Evolutionary conservation across 2,329 filamentous ascomycete species (phyloP).

Genomic region (Xylariomycetidae sp.): DNA sequence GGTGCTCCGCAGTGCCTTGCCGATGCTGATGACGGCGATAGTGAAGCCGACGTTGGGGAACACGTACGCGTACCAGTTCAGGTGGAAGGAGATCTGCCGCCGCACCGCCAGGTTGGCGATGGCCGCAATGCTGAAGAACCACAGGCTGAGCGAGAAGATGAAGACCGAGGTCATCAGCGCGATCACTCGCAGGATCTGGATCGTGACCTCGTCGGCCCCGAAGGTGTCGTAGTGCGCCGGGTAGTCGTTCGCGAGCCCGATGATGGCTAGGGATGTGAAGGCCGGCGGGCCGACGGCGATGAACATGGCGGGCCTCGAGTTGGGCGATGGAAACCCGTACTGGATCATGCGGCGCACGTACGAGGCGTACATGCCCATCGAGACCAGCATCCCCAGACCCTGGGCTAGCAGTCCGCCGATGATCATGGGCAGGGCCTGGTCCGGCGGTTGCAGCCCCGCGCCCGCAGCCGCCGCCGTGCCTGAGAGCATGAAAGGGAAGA

Average conservation of each 20-base stretch:
- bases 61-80: constrained; percentile 60
- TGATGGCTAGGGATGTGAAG: constrained; percentile 39
- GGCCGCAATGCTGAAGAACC: constrained; percentile 40
- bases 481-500: constrained; percentile 31
- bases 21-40: constrained; percentile 54
- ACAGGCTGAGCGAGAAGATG: constrained; percentile 43
- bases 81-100: constrained; percentile 30
- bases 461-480: constrained; percentile 31
- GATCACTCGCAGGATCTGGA: constrained; percentile 31
- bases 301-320: constrained; percentile 38
- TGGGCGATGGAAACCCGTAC: constrained; percentile 35
- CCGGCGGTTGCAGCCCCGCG: constrained; percentile 24
- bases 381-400: constrained; percentile 40
- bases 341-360: constrained; percentile 38
- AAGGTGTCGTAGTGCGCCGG: constrained; percentile 20
- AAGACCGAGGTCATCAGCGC: constrained; percentile 38
- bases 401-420: constrained; percentile 38
- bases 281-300: constrained; percentile 44
- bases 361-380: constrained; percentile 38
- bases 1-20: constrained; percentile 45
- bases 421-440: constrained; percentile 34
- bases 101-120: constrained; percentile 23
- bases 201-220: constrained; percentile 19
- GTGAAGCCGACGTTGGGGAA: constrained; percentile 63
- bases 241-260: constrained; percentile 37